Evolutionary conservation across 2,329 filamentous ascomycete species (phyloP).

Genomic region (Metarhizium album): DNA sequence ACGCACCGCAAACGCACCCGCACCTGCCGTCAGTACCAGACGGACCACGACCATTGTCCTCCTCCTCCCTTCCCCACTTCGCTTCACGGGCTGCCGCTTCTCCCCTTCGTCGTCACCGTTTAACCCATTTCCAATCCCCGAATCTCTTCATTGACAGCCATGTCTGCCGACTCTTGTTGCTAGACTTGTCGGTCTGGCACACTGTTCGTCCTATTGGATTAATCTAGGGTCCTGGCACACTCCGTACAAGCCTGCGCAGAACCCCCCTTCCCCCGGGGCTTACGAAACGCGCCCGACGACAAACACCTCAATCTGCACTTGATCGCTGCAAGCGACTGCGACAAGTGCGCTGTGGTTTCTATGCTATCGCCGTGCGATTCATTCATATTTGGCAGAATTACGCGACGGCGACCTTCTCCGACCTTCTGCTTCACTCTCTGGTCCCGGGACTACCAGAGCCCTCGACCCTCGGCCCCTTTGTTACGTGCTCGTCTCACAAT

Average conservation of each 20-base stretch:
- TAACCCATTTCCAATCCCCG: background rate
- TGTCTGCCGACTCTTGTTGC: conserved; percentile 13
- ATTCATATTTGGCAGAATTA: background rate
- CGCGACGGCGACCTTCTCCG: no score
- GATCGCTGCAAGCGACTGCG: background rate
- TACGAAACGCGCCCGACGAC: background rate
- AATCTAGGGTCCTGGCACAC: conserved; percentile 11
- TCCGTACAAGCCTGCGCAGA: background rate
- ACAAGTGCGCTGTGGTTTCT: conserved; percentile 10
- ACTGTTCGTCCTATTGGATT: conserved; percentile 11
- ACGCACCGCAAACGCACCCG: no score
- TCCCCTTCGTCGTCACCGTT: conserved; percentile 4
- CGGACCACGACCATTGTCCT: background rate
- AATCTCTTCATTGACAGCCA: conserved; percentile 8
- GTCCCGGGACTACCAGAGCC: background rate
- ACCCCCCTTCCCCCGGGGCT: background rate
- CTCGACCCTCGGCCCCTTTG: background rate
- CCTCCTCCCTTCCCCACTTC: background rate
- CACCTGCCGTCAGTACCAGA: background rate
- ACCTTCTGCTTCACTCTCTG: background rate
- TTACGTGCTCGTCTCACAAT: background rate
- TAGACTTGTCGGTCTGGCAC: conserved; percentile 15
- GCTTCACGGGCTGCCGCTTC: conserved; percentile 4
- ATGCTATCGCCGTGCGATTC: conserved; percentile 10
- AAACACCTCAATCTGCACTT: background rate